These are phyloP conservation scores for Camptophora hylomeconis DNA, from an alignment of 2,329 filamentous ascomycete species.

Conservation along the genomic window DNA sequence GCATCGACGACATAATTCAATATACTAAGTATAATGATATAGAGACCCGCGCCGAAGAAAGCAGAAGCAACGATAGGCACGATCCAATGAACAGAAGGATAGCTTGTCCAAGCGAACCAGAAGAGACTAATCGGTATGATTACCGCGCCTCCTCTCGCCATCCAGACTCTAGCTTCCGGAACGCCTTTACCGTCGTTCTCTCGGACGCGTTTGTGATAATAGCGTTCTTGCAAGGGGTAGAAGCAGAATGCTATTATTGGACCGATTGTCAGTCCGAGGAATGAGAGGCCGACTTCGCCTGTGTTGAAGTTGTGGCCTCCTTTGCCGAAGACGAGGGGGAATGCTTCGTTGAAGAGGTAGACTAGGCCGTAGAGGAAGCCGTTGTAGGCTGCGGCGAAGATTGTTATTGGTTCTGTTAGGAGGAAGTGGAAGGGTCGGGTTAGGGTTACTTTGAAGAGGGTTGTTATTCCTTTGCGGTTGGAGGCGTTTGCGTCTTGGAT, in stretches of 20 bases:
- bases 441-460: too few relatives aligned
- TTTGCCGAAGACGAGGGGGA: slow-evolving; percentile 62
- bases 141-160: slow-evolving; percentile 55
- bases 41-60: slow-evolving; percentile 34
- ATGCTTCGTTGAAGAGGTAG: slow-evolving; percentile 85
- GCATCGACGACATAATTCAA: slow-evolving; percentile 72
- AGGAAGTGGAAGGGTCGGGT: slow-evolving; percentile 66
- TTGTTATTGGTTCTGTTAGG: slow-evolving; percentile 70
- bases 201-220: slow-evolving; percentile 22
- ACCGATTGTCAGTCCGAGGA: slow-evolving; percentile 35
- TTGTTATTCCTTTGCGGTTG: too few relatives aligned
- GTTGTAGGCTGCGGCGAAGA: slow-evolving; percentile 68
- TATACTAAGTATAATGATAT: slow-evolving; percentile 68
- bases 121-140: slow-evolving; percentile 73
- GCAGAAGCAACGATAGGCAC: slow-evolving; percentile 37
- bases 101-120: slow-evolving; percentile 78
- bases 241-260: slow-evolving; percentile 30
- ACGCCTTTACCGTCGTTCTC: slow-evolving; percentile 41
- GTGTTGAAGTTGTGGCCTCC: slow-evolving; percentile 22
- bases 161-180: slow-evolving; percentile 74
- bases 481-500: too few relatives aligned
- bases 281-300: slow-evolving; percentile 20
- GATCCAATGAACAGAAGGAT: slow-evolving; percentile 34
- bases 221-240: slow-evolving; percentile 31
- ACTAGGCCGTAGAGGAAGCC: slow-evolving; percentile 77